A percentile compares a stretch with the other conserved stretches of the same genome.
Evolutionary conservation across 106 monocot genomes (phyloP).

Genomic region (Amphibolis antarctica): DNA sequence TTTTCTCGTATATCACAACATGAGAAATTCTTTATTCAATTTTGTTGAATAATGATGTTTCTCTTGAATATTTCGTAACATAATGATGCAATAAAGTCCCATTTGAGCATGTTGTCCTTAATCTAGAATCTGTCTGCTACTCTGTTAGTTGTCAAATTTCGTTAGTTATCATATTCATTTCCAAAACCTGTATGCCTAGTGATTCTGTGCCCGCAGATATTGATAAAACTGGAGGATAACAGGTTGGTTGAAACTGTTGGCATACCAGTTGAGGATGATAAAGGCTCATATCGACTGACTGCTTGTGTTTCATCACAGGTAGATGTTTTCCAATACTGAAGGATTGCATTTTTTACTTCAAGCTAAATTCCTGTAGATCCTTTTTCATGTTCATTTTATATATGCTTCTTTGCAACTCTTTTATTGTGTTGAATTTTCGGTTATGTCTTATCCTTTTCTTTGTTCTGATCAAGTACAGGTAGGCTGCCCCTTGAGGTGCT

Average conservation of each 20-base stretch:
- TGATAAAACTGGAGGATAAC: conserved; percentile 79
- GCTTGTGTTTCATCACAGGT: conserved; percentile 98
- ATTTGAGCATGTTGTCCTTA: not conserved
- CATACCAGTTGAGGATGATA: conserved; percentile 70
- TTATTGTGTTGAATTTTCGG: no score
- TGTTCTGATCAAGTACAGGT: conserved; percentile 33
- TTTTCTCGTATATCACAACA: not conserved
- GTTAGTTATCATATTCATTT: not conserved
- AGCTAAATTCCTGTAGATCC: no score
- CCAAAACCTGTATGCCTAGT: not conserved
- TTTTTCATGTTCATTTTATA: no score
- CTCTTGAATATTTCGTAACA: no score
- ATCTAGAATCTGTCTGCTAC: not conserved
- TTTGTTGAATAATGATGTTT: no score
- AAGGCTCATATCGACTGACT: conserved; percentile 65
- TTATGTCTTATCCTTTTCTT: no score
- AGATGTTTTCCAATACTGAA: not conserved
- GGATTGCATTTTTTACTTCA: no score
- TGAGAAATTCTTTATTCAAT: no score
- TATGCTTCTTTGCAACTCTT: no score
- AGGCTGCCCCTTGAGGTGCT: conserved; percentile 80
- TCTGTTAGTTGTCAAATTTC: not conserved
- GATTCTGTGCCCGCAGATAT: conserved; percentile 29
- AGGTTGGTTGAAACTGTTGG: conserved; percentile 93
- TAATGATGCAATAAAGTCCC: not conserved